These are phyloP conservation scores for Fomitopsis schrenkii DNA, from an alignment of 1,284 basidiomycete genomes.

Conservation along the genomic window DNA sequence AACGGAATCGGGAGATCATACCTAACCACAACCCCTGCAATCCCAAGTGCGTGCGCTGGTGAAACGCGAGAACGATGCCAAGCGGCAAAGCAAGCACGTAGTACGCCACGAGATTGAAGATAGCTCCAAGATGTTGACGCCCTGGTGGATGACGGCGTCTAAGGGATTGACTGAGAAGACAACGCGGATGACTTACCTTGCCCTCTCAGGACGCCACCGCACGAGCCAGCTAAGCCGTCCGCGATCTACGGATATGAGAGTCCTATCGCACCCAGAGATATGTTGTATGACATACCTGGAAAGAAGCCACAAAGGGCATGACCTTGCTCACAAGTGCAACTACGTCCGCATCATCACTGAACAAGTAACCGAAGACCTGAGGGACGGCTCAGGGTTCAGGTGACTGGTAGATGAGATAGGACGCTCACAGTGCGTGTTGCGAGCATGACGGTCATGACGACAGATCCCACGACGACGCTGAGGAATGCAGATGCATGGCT, in stretches of 20 bases:
- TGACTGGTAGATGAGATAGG: neutral
- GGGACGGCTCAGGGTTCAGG: neutral
- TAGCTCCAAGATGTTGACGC: slow-evolving; percentile 68
- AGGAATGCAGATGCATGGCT: slow-evolving; percentile 62
- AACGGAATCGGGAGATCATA: neutral
- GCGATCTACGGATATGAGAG: slow-evolving; percentile 39
- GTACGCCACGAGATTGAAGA: slow-evolving; percentile 75
- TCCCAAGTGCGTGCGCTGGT: slow-evolving; percentile 37
- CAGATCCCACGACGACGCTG: slow-evolving; percentile 53
- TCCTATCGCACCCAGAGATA: neutral
- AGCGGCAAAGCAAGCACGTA: slow-evolving; percentile 71
- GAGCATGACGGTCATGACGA: slow-evolving; percentile 60
- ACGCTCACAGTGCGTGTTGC: slow-evolving; percentile 46
- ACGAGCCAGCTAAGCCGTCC: slow-evolving; percentile 70
- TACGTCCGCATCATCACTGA: slow-evolving; percentile 63
- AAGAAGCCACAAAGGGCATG: slow-evolving; percentile 77
- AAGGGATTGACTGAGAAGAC: neutral
- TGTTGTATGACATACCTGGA: slow-evolving; percentile 46
- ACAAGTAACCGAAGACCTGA: slow-evolving; percentile 63
- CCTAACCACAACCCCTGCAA: slow-evolving; percentile 72
- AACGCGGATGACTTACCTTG: slow-evolving; percentile 38
- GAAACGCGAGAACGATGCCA: slow-evolving; percentile 67
- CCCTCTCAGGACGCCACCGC: slow-evolving; percentile 67
- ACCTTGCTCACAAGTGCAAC: slow-evolving; percentile 61
- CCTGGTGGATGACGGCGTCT: slow-evolving; percentile 33